A percentile compares a stretch with the other conserved stretches of the same genome.
Conservation (phyloP, 192 early-diverging fungal genomes). For the Obelidium mucronatum region DNA sequence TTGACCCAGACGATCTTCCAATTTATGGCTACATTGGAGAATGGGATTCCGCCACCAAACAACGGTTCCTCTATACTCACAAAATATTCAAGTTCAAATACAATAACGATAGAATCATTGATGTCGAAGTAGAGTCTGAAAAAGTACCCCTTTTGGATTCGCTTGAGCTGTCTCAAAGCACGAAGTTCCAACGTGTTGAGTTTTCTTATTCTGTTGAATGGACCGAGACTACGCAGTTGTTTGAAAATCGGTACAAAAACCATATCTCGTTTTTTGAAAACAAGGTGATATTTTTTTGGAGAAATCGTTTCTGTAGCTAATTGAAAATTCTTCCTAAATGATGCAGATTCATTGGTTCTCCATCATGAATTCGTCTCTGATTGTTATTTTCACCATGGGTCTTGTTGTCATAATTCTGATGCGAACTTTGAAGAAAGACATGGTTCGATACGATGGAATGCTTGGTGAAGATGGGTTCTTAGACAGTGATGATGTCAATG, state of each 20-base stretch:
- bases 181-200: constrained; percentile 40
- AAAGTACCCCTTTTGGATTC: neutral
- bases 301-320: neutral
- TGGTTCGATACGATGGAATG: constrained; percentile 83
- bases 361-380: constrained; percentile 91
- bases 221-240: constrained; percentile 56
- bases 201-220: constrained; percentile 82
- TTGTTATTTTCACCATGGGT: constrained; percentile 90
- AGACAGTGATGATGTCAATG: constrained; percentile 77
- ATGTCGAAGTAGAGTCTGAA: constrained; percentile 35
- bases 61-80: constrained; percentile 65
- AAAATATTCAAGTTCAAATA: constrained; percentile 66
- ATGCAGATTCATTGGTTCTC: constrained; percentile 91
- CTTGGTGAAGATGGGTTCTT: constrained; percentile 64
- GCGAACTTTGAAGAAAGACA: constrained; percentile 90
- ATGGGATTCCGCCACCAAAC: constrained; percentile 31
- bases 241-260: constrained; percentile 83
- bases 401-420: constrained; percentile 91
- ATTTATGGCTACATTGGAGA: constrained; percentile 57
- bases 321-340: neutral
- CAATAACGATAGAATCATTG: constrained; percentile 59
- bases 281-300: constrained; percentile 58
- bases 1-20: constrained; percentile 69
- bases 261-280: constrained; percentile 89
- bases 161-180: neutral